These are phyloP conservation scores for Ascosphaera acerosa DNA, from an alignment of 2,329 filamentous ascomycete species.

Conservation along the genomic window DNA sequence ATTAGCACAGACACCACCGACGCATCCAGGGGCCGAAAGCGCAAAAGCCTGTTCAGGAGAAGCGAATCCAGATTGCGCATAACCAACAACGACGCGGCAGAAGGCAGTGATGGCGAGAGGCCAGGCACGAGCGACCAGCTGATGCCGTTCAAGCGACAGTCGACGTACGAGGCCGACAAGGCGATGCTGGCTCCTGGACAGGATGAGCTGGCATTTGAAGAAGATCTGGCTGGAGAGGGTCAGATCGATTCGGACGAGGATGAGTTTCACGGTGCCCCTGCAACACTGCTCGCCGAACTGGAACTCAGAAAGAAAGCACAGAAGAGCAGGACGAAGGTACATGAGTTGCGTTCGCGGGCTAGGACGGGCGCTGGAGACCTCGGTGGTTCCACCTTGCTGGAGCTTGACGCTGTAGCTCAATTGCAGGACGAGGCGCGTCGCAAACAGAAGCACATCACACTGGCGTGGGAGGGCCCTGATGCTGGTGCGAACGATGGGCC, in stretches of 20 bases:
- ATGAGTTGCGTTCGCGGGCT: not conserved
- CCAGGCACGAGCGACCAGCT: conserved; percentile 5
- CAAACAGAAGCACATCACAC: conserved; percentile 47
- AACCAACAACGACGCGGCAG: conserved; percentile 4
- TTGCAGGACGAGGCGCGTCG: conserved; percentile 47
- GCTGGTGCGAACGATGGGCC: conserved; percentile 15
- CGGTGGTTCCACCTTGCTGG: conserved; percentile 68
- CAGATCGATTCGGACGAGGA: conserved; percentile 21
- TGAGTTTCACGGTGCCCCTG: conserved; percentile 44
- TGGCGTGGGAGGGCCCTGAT: conserved; percentile 59
- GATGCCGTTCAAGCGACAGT: not conserved
- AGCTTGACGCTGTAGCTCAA: conserved; percentile 76
- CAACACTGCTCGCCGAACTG: conserved; percentile 75
- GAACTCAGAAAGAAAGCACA: conserved; percentile 78
- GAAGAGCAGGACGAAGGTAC: conserved; percentile 34
- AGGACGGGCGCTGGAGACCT: conserved; percentile 27
- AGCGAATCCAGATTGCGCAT: conserved; percentile 4
- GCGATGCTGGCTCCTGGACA: conserved; percentile 5
- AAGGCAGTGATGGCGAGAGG: conserved; percentile 7
- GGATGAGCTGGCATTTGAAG: conserved; percentile 10
- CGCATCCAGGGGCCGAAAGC: conserved; percentile 10
- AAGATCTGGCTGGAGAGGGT: conserved; percentile 22
- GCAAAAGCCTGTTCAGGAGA: conserved; percentile 3
- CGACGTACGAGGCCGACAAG: conserved; percentile 7
- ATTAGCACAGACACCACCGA: conserved; percentile 8